Evolutionary conservation across 306 rosid genomes (phyloP), one percentile per base, ranked within the genome.

Genomic region (Glycyrrhiza uralensis): DNA sequence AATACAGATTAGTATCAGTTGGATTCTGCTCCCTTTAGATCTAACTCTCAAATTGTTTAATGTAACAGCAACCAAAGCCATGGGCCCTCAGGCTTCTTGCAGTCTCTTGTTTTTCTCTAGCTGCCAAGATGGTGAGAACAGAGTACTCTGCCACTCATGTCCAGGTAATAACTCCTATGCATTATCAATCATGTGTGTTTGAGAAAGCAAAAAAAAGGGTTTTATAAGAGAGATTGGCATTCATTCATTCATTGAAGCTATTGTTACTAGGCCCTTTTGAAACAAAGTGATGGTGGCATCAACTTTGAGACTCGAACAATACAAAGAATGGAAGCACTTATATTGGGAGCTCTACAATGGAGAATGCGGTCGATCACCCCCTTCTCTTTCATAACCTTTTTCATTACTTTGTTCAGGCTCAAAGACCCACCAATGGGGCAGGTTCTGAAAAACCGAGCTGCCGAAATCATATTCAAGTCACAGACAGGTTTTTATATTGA

Each of bases 301-400:
- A 86, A 89, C n/a, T 94, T 89, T 72, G 98, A 89, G 82, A 7
- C 85, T 6, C 91, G 87, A 79, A 89, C 97, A 32, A 77, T 94
- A 29, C 84, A 88, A 65, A 82, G 96, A 84, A 94, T 91, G 98
- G 98, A 94, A 45, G 72, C 73, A 6, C 70, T 94, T 39, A 80
- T 94, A 2, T 80, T 94, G 79, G 97, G 97, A 36, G 86, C 88
- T 57, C 82, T 94, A 1, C 80, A 94, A 6, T 94, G 98, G 98
- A 35, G 97, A 75, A 91, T 91, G 97, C 97, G 98, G 26, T 94
- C 98, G 1, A 87, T 91, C 62, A 94, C 98, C 3, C 96, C 98
- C 22, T 91, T 94, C 81, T 90, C 97, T 60, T 94, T 94, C 77
- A 22, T 91, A 19, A 76, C 88, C 1, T 89, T 81, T 66, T 89